Percentiles rank a stretch among this genome's conserved stretches.
Conservation (phyloP, 257 asterid species). For the Plantago major region DNA sequence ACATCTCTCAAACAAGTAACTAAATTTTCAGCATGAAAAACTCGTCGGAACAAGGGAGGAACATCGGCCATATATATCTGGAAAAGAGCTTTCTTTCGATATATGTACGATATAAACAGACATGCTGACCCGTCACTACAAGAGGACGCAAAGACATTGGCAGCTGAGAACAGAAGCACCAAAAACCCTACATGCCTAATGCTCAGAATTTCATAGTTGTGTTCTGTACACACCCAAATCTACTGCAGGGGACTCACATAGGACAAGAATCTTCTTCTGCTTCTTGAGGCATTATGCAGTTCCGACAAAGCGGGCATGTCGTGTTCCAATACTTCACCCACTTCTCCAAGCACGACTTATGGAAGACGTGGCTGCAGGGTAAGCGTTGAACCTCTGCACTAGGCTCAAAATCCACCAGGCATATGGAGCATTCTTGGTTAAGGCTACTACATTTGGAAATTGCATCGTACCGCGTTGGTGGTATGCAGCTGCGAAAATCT, state of each 20-base stretch:
- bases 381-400: slow-evolving; percentile 67
- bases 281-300: slow-evolving; percentile 65
- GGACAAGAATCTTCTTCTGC: slow-evolving; percentile 65
- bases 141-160: slow-evolving; percentile 59
- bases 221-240: slow-evolving; percentile 29
- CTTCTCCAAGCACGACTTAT: slow-evolving; percentile 65
- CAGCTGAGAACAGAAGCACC: slow-evolving; percentile 22
- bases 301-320: slow-evolving; percentile 92
- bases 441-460: slow-evolving; percentile 24
- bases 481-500: slow-evolving; percentile 62
- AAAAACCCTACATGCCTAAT: slow-evolving; percentile 5
- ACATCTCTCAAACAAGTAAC: too few relatives aligned
- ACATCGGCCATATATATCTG: not conserved
- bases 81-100: slow-evolving; percentile 18
- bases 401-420: slow-evolving; percentile 61
- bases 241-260: slow-evolving; percentile 47
- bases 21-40: not conserved
- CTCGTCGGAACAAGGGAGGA: not conserved
- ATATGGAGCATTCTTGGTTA: slow-evolving; percentile 71
- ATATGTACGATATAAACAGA: slow-evolving; percentile 34
- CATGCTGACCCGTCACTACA: slow-evolving; percentile 68
- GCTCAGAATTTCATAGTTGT: not conserved
- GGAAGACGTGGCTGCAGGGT: slow-evolving; percentile 81
- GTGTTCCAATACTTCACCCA: slow-evolving; percentile 82
- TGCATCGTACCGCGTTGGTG: slow-evolving; percentile 53